These are phyloP conservation scores for Pseudohalonectria lignicola DNA, from an alignment of 2,329 filamentous ascomycete species.

Conservation along the genomic window DNA sequence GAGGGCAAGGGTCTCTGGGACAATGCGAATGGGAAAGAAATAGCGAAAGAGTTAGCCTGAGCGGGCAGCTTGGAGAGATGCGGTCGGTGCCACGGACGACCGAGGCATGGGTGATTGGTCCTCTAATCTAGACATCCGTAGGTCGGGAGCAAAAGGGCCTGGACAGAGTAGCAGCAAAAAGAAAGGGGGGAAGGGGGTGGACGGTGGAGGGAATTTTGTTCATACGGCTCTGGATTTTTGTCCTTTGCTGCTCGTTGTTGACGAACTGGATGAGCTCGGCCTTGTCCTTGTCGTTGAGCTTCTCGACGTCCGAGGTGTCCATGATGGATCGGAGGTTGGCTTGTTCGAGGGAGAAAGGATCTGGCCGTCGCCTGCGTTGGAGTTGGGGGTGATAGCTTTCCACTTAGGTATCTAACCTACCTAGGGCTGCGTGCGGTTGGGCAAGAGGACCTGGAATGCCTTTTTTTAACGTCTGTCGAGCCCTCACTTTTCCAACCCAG, in stretches of 20 bases:
- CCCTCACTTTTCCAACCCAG: no score
- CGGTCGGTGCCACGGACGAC: neutral
- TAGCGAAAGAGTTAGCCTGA: neutral
- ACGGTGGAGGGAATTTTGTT: conserved; percentile 7
- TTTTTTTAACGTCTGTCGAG: no score
- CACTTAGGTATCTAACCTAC: no score
- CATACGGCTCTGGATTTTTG: conserved; percentile 52
- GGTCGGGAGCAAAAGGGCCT: neutral
- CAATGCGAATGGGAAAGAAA: no score
- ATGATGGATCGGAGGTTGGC: conserved; percentile 18
- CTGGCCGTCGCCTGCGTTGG: no score
- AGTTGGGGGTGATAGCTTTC: no score
- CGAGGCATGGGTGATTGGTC: no score
- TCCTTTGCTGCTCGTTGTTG: conserved; percentile 73
- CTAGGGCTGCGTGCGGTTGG: no score
- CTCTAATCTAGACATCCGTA: no score
- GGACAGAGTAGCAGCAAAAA: no score
- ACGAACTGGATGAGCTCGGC: conserved; percentile 81
- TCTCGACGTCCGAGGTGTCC: conserved; percentile 53
- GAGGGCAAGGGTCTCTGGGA: conserved; percentile 40
- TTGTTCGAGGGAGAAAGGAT: neutral
- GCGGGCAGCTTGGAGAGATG: neutral
- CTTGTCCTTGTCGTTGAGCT: conserved; percentile 74
- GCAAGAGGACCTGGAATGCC: no score
- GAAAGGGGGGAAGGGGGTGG: neutral